Evolutionary conservation across 768 basidiomycete genomes (phyloP).

Genomic region (Exsudoporus frostii): DNA sequence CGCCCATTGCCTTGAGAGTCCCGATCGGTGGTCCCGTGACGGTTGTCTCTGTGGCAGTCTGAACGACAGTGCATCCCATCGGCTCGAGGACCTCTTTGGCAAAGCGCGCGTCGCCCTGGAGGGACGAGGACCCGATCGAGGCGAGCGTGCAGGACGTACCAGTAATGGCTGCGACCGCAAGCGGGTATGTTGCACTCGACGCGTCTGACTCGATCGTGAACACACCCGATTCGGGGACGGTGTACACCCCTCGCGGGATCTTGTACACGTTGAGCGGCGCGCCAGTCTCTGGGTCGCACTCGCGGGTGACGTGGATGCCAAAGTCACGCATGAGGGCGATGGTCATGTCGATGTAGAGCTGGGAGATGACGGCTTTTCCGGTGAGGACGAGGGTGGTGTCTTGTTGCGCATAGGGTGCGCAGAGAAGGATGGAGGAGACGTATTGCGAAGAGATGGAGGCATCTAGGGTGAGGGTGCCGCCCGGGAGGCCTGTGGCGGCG

Average conservation of each 20-base stretch:
- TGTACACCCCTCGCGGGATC: conserved; percentile 78
- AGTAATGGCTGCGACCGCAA: conserved; percentile 95
- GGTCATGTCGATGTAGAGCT: conserved; percentile 99
- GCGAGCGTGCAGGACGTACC: conserved; percentile 93
- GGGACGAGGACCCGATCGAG: conserved; percentile 85
- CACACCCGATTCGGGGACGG: conserved; percentile 55
- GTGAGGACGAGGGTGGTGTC: conserved; percentile 86
- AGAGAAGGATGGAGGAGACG: conserved; percentile 94
- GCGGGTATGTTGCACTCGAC: conserved; percentile 92
- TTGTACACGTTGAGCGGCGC: conserved; percentile 75
- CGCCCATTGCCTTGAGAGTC: conserved; percentile 57
- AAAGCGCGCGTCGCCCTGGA: conserved; percentile 97
- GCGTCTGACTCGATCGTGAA: conserved; percentile 97
- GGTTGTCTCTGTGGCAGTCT: conserved; percentile 86
- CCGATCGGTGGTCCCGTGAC: conserved; percentile 88
- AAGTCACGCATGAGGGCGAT: conserved; percentile 97
- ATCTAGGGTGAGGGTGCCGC: conserved; percentile 79
- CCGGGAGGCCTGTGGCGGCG: conserved; percentile 76
- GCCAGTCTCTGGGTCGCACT: conserved; percentile 56
- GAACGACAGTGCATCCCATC: conserved; percentile 92
- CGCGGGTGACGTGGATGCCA: conserved; percentile 72
- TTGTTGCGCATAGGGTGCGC: conserved; percentile 87
- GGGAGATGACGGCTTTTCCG: conserved; percentile 95
- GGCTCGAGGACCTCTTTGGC: conserved; percentile 89
- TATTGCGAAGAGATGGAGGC: conserved; percentile 98